A percentile compares a stretch with the other conserved stretches of the same genome.
Conservation (phyloP, 805 yeast genomes). For the Suhomyces kilbournensis region DNA sequence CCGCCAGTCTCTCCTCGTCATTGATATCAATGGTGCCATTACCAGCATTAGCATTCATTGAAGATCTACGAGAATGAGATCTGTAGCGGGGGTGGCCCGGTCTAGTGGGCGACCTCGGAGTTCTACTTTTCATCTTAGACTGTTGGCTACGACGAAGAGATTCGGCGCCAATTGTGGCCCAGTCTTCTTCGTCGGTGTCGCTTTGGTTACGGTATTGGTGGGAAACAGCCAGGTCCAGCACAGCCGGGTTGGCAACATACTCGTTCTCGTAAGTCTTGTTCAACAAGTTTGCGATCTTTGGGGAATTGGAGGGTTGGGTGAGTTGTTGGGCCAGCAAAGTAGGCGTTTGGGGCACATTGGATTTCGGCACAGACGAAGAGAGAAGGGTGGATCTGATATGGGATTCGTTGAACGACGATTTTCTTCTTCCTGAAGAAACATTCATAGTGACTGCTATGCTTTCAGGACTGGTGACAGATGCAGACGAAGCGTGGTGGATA, state of each 20-base stretch:
- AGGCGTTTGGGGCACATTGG: conserved; percentile 5
- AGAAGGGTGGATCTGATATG: conserved; percentile 42
- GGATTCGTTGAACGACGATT: conserved; percentile 42
- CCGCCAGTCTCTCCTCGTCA: conserved; percentile 52
- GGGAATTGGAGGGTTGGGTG: conserved; percentile 5
- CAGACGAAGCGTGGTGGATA: conserved; percentile 7
- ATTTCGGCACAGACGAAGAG: conserved; percentile 16
- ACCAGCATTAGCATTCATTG: conserved; percentile 10
- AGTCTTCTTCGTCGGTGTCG: conserved; percentile 96
- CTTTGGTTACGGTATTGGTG: conserved; percentile 26
- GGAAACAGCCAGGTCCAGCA: conserved; percentile 1
- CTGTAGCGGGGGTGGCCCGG: not conserved
- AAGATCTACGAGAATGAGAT: conserved; percentile 6
- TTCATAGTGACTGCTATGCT: conserved; percentile 5
- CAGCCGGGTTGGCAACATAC: conserved; percentile 8
- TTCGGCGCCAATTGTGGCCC: conserved; percentile 88
- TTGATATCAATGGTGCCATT: conserved; percentile 9
- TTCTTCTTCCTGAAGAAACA: conserved; percentile 21
- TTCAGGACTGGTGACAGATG: conserved; percentile 9
- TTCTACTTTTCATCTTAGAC: conserved; percentile 9
- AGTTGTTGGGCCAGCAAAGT: conserved; percentile 1
- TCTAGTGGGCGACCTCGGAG: conserved; percentile 9
- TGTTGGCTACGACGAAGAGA: conserved; percentile 43
- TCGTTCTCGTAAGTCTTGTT: conserved; percentile 10
- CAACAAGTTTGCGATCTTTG: conserved; percentile 12